These are phyloP conservation scores for Quercus phellos DNA, from an alignment of 331 rosid genomes.

Conservation along the genomic window DNA sequence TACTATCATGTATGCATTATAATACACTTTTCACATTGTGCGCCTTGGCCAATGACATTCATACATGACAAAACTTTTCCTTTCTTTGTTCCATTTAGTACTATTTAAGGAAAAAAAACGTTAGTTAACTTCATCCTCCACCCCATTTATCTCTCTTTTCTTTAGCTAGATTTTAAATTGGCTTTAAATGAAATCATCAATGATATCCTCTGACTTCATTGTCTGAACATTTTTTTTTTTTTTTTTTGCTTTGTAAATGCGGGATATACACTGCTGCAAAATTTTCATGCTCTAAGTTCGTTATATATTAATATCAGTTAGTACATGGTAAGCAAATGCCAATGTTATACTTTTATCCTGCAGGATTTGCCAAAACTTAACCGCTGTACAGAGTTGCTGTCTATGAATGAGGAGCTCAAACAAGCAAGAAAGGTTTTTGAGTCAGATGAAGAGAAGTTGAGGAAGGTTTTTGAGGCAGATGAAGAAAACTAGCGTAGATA, in stretches of 20 bases:
- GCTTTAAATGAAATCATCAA: too few species aligned
- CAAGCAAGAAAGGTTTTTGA: constrained; percentile 91
- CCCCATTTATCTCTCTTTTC: too few species aligned
- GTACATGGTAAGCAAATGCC: background rate
- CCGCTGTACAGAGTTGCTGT: constrained; percentile 75
- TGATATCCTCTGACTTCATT: too few species aligned
- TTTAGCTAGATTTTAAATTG: too few species aligned
- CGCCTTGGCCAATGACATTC: background rate
- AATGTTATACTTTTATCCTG: background rate
- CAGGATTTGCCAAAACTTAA: constrained; percentile 80
- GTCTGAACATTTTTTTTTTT: too few species aligned
- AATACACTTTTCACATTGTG: background rate
- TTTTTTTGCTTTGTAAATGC: background rate
- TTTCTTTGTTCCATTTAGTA: too few species aligned
- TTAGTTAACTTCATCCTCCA: too few species aligned
- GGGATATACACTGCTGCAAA: background rate
- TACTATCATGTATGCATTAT: too few species aligned
- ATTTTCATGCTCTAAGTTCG: background rate
- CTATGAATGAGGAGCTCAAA: constrained; percentile 90
- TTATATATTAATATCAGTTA: background rate
- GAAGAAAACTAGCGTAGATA: constrained; percentile 31
- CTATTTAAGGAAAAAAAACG: too few species aligned
- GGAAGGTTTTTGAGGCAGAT: constrained; percentile 62
- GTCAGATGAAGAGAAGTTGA: constrained; percentile 72
- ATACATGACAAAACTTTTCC: background rate